Evolutionary conservation across 2,329 filamentous ascomycete species (phyloP).

Genomic region (Ceratocystis eucalypticola): DNA sequence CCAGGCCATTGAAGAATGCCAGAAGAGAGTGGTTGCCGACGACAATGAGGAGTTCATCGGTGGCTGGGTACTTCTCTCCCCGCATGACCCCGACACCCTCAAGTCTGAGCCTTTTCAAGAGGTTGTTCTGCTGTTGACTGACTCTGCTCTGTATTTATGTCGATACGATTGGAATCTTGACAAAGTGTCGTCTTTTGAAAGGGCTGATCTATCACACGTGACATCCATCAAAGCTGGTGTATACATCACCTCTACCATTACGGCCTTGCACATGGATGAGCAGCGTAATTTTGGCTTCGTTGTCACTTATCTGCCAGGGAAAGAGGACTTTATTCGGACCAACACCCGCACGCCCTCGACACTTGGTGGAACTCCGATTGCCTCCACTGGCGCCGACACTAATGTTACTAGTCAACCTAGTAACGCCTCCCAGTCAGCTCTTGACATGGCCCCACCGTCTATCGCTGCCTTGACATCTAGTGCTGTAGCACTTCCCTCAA

Average conservation of each 20-base stretch:
- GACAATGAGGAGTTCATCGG: constrained; percentile 72
- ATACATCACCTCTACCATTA: constrained; percentile 82
- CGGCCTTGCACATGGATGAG: constrained; percentile 62
- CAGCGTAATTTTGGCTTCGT: constrained; percentile 72
- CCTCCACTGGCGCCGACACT: background rate
- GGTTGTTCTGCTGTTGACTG: constrained; percentile 73
- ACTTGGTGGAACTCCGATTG: constrained; percentile 25
- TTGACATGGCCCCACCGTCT: constrained; percentile 10
- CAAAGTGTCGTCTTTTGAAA: constrained; percentile 85
- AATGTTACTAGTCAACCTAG: background rate
- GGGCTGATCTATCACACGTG: constrained; percentile 64
- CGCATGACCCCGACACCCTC: constrained; percentile 53
- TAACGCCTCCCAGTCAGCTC: background rate
- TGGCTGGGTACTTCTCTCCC: constrained; percentile 79
- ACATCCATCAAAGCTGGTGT: constrained; percentile 62
- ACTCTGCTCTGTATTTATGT: constrained; percentile 74
- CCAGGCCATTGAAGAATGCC: constrained; percentile 77
- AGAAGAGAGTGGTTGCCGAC: constrained; percentile 73
- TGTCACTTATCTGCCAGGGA: constrained; percentile 59
- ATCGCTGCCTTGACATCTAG: constrained; percentile 10
- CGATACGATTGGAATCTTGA: constrained; percentile 91
- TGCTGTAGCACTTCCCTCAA: constrained; percentile 24
- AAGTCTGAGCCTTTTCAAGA: constrained; percentile 75
- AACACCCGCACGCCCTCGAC: constrained; percentile 73
- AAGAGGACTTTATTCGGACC: constrained; percentile 58